Evolutionary conservation across 352 stramenopile species (phyloP).

Genomic region (Phytophthora podocarpi): DNA sequence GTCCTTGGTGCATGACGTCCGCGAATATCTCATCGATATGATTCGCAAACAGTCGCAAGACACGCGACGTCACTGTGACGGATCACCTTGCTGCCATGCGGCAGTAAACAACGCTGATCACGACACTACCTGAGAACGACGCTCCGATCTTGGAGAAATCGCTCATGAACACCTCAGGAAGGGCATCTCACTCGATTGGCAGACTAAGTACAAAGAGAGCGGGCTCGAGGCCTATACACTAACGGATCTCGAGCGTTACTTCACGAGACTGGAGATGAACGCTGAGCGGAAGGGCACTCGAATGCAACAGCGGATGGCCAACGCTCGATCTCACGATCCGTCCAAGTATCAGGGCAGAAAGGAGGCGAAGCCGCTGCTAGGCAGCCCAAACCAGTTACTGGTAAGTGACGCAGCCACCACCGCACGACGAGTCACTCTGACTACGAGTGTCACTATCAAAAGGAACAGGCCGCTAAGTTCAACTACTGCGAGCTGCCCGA

Average conservation of each 20-base stretch:
- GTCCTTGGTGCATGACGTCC: too few relatives aligned
- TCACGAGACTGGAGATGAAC: conserved; percentile 3
- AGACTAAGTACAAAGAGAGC: conserved; percentile 2
- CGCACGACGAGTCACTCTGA: conserved; percentile 4
- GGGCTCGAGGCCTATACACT: not conserved
- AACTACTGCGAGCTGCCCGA: conserved; percentile 5
- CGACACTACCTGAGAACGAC: not conserved
- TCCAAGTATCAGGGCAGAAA: not conserved
- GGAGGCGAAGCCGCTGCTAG: not conserved
- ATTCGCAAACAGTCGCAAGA: not conserved
- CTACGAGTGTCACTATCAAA: conserved; percentile 7
- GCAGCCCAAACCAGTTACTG: not conserved
- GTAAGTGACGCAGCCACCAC: conserved; percentile 7
- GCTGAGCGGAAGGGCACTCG: not conserved
- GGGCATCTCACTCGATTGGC: not conserved
- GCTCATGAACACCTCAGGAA: conserved; percentile 6
- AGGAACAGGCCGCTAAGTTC: too few relatives aligned
- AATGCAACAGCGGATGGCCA: not conserved
- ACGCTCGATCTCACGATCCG: not conserved
- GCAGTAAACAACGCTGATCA: not conserved
- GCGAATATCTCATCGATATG: too few relatives aligned
- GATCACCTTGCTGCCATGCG: not conserved
- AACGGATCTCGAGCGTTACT: conserved; percentile 3
- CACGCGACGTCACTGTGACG: not conserved
- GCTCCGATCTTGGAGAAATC: not conserved